Base-by-base conservation (phyloP, 2,329 filamentous ascomycete species). In the Aspergillus hortae region DNA sequence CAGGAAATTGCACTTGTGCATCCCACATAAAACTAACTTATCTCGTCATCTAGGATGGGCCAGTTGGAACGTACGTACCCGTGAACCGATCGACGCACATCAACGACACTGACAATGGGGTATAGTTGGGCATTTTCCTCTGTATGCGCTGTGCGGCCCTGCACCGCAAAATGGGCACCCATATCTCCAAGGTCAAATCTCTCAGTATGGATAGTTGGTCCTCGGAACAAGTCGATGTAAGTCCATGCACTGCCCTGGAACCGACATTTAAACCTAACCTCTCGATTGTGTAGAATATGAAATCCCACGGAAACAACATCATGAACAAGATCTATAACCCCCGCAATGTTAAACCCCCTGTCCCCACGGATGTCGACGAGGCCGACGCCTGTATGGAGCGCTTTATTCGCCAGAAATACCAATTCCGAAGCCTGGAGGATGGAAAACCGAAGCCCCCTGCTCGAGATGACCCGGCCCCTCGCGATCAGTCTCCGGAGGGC, bases 161-260 rank as follows among this genome's bases (percentile, higher is more conserved):
- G 66, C 94, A 99, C 77, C 89, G 94, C 67, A 97, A 97, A 75
- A 80, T 99, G 66, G 94, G 94, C 56, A 97, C 94, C 38, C 94
- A 99, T 73, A 90, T 99, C 57, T 96, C 92, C 60, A 99, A 99
- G 73, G 91, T 99, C 77, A 99, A 99, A 74, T 97, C 92, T 35
- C 74, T 99, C 75, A 97, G 89, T 72, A 97, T 99, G 92, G 94
- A 99, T 74, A 94, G 88, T 61, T 99, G 94, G 94, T 86, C 89
- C 45, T 87, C 87, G 66, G 94, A 97, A 55, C 94, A 99, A 75
- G 92, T 99, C 58, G 94, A 99, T 75, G 92, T 96, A 78, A 74
- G 83, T 74, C 53, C n/a, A 33, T 23, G 21, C 44, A 40, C 11
- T 21, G 17, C 6, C 15, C 35, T 43, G 27, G 44, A 35, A 27